Evolutionary conservation across 2,329 filamentous ascomycete genomes (phyloP), one percentile per base, ranked within the genome.

Genomic region (Microthyrium microscopicum): DNA sequence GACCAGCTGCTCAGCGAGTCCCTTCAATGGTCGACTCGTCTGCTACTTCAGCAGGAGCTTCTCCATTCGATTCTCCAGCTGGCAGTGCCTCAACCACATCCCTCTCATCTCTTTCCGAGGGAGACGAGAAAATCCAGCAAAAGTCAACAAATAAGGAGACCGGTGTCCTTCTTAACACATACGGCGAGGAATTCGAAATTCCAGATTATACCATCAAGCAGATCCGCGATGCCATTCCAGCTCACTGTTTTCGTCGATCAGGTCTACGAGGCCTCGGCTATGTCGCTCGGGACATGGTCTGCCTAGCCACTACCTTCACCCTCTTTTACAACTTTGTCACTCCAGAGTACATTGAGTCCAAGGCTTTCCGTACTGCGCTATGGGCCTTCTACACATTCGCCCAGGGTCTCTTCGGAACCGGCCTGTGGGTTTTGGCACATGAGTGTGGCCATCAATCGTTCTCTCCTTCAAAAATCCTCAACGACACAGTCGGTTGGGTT

Each of bases 391-490:
- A 78, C 54, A 83, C 83, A 33, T 58, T 93, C 48, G 51, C 92
- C 28, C 89, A 98, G 64, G 87, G 89, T 46, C 69, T 95, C 38
- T 87, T 94, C 53, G 87, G 70, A 47, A 98, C 89, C 29, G 89
- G 89, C 46, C 55, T 94, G 38, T 98, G 89, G 89, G 83, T 98
- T 40, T 65, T 98, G 44, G 87, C 89, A 40, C 89, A 98, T 61
- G 89, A 98, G 67, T 98, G 89, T 54, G 89, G 89, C 44, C 89
- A 98, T 62, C 81, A 89, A 57, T 77, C 89, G 40, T 95, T 98
- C 66, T 95, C 89, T 27, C 65, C 80, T n/a, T 94, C 81, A 49
- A 87, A 81, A 64, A 62, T 73, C 8, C 60, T 94, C 53, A 95
- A 95, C 64, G 84, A 95, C 58, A 72, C 80, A 18, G 83, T 89